Base-by-base conservation (phyloP, 805 yeast genomes). In the Metschnikowia bowlesiae region DNA sequence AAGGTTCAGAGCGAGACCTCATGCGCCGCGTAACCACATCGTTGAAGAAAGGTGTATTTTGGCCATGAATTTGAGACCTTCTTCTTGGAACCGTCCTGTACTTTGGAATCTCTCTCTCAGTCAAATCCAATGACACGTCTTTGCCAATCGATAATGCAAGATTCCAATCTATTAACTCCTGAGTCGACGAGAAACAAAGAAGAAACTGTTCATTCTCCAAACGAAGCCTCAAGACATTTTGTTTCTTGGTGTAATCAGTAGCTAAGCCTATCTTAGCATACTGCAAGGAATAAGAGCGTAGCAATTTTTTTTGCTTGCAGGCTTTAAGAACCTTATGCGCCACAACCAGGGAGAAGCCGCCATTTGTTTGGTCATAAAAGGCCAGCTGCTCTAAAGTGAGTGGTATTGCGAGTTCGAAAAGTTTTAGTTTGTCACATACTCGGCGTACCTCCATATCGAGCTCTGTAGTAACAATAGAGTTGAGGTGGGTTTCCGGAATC, bases 221-320 rank as follows among this genome's bases (percentile, higher is more conserved):
- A 18, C 99, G 78, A 14, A 92, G 58, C 45, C 99, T 71, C 37
- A 90, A 66, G 4, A 85, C 88, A 61, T 82, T 79, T 14, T 80
- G 75, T 55, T 78, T 79, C 64, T 89, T 89, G 50, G 77, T 79
- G 66, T 89, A 89, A 67, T 92, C 99, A 1, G 81, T 74, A 0
- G 98, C 97, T 11, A 89, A 71, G 0, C 99, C 99, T 41, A 88
- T 69, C 59, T 78, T 83, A 10, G 94, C 91, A 67, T 84, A 84
- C 66, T 94, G 98, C 36, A 92, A 73, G 1, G 96, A 83, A 65
- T 82, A 91, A 0, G 89, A 80, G 54, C 84, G 75, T n/a, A 78
- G 58, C 31, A 86, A 44, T 10, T 41, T 43, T 32, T 40, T 41
- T 13, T 44, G 48, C 26, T 44, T 42, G 41, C 39, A 34, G 22